phyloP scores from a whole-genome alignment of 139 green algal genomes.

The Protoeuglena noctilucae region DNA sequence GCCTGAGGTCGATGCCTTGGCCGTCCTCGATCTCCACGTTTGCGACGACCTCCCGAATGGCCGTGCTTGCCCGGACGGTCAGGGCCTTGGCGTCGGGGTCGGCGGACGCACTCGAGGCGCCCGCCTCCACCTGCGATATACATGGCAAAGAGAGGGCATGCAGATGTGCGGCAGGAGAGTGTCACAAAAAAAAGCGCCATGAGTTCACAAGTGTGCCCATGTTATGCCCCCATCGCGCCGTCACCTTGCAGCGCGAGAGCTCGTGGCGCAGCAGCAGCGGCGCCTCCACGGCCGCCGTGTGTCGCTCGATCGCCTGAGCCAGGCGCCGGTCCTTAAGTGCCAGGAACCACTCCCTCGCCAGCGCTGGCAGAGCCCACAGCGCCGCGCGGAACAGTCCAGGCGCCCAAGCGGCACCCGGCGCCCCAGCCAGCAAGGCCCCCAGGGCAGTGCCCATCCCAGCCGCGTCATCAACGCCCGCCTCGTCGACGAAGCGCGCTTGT shows the following conservation, averaged over 20 bases:
- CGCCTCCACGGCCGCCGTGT: constrained; percentile 54
- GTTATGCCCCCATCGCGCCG: not conserved
- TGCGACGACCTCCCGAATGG: constrained; percentile 49
- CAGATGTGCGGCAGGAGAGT: constrained; percentile 2
- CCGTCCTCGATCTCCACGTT: constrained; percentile 67
- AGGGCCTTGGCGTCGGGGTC: constrained; percentile 26
- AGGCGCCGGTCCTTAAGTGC: constrained; percentile 45
- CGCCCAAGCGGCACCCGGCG: no score
- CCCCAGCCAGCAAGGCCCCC: no score
- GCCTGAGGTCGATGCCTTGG: no score
- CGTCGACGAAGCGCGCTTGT: no score
- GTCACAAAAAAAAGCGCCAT: not conserved
- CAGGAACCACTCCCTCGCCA: constrained; percentile 57
- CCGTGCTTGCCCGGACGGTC: constrained; percentile 28
- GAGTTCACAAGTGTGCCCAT: not conserved
- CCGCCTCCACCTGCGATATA: not conserved
- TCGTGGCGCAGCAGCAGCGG: constrained; percentile 59
- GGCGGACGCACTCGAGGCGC: not conserved
- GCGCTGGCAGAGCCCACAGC: constrained; percentile 55
- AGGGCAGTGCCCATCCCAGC: no score
- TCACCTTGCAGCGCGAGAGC: constrained; percentile 32
- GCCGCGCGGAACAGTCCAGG: constrained; percentile 50
- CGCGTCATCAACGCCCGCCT: no score
- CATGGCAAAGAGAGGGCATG: constrained; percentile 1
- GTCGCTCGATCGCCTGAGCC: constrained; percentile 48